Base-by-base conservation (phyloP, 768 basidiomycete species). In the Suillus paluster region DNA sequence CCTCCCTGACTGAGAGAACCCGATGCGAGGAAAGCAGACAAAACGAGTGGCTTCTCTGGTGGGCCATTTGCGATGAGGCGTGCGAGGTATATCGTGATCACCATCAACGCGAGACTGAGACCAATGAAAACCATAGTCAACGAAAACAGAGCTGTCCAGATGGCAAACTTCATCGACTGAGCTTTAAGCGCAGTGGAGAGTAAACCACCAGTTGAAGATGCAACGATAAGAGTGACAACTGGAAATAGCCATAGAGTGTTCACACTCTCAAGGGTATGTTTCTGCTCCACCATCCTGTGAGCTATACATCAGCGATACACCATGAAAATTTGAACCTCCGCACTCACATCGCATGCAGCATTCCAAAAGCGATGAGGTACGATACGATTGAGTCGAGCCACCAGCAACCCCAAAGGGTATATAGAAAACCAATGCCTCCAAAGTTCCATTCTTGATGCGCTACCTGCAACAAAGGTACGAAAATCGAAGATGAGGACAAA, bases 1-100 rank as follows among this genome's bases (percentile, higher is more conserved):
- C 81, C 81, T 25, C 82, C 84, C 68, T 84, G 83, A 6, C 84
- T 84, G 63, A 83, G 78, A 4, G 84, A 84, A 6, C 84, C 84
- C 41, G 85, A 76, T 9, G 81, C 79, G 27, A 86, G 67, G 67
- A 85, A 84, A 5, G 77, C 73, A 46, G 80, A 81, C 50, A 82
- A 69, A 61, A 82, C 73, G 61, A 79, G 60, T 44, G 71, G 71
- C 27, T 71, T 71, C 56, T 80, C 77, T 19, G 80, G 80, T 0
- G 78, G 76, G 7, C 80, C 81, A 33, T 73, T 67, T 39, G 80
- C 68, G 52, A 81, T 76, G 45, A 82, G 71, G 4, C 84, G 79
- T 36, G 78, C 72, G 34, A 84, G 71, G 69, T 82, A 85, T 38
- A 80, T 64, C 7, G 79, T 77, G 67, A 81, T 83, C 71, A 85